Percentiles rank a stretch among this genome's conserved stretches.
These are phyloP conservation scores for Dittrichia graveolens DNA, from an alignment of 129 eudicot species.

Conservation along the genomic window DNA sequence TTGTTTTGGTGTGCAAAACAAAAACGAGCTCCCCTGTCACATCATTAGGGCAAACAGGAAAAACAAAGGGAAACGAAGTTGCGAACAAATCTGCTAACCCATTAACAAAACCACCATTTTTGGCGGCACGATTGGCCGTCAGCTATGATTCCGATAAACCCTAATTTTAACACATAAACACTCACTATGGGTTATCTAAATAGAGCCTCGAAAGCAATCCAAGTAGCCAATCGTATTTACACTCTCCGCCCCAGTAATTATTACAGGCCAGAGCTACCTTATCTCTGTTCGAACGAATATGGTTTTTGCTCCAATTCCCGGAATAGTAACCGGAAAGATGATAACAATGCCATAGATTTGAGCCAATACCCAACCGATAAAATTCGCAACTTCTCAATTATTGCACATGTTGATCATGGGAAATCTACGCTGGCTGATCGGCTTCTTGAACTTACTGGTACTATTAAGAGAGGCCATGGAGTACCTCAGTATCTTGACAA, in stretches of 20 bases:
- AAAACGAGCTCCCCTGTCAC: too few species aligned
- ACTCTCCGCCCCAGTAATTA: constrained; percentile 5
- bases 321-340: constrained; percentile 41
- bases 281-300: constrained; percentile 32
- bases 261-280: constrained; percentile 21
- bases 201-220: constrained; percentile 48
- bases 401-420: constrained; percentile 98
- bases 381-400: constrained; percentile 86
- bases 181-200: constrained; percentile 40
- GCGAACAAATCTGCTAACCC: neutral
- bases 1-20: too few species aligned
- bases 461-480: constrained; percentile 83
- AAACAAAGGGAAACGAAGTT: constrained; percentile 16
- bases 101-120: neutral
- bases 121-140: constrained; percentile 9
- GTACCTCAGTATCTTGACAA: constrained; percentile 95
- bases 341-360: constrained; percentile 62
- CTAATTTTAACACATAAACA: constrained; percentile 22
- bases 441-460: constrained; percentile 88
- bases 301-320: constrained; percentile 62
- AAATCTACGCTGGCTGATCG: constrained; percentile 96
- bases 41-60: constrained; percentile 25
- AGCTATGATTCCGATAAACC: constrained; percentile 30
- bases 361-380: constrained; percentile 69
- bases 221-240: constrained; percentile 25